Conservation (phyloP, 2,329 filamentous ascomycete genomes). For the Thielaviopsis musarum region DNA sequence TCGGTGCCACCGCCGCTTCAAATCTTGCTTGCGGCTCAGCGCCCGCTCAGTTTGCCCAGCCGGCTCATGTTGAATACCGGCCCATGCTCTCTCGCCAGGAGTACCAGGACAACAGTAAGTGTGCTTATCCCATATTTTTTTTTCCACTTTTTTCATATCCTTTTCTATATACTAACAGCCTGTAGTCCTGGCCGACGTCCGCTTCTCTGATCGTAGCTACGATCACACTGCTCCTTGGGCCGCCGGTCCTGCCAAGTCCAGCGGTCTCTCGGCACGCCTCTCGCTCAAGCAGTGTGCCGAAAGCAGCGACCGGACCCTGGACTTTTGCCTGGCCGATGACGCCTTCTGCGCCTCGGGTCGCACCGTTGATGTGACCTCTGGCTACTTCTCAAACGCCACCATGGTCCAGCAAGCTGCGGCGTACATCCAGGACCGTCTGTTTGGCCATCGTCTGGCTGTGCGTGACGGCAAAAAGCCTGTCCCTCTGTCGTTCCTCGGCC, state of each 20-base stretch:
- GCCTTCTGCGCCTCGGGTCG: constrained; percentile 1
- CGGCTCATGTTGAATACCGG: background rate
- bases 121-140: background rate
- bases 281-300: background rate
- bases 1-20: constrained; percentile 1
- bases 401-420: background rate
- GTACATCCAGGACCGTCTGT: background rate
- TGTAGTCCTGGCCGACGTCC: constrained; percentile 2
- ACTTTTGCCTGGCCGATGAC: background rate
- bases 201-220: constrained; percentile 1
- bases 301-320: background rate
- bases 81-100: background rate
- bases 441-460: background rate
- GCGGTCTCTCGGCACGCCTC: background rate
- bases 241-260: background rate
- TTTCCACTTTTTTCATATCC: background rate
- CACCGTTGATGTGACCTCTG: background rate
- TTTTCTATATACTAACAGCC: background rate
- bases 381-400: background rate
- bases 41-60: background rate
- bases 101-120: background rate
- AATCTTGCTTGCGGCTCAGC: background rate
- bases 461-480: background rate
- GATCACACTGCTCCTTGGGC: background rate
- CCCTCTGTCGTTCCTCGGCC: background rate